Conservation (phyloP, 495 filamentous ascomycete species). For the Neurospora tetraspora region DNA sequence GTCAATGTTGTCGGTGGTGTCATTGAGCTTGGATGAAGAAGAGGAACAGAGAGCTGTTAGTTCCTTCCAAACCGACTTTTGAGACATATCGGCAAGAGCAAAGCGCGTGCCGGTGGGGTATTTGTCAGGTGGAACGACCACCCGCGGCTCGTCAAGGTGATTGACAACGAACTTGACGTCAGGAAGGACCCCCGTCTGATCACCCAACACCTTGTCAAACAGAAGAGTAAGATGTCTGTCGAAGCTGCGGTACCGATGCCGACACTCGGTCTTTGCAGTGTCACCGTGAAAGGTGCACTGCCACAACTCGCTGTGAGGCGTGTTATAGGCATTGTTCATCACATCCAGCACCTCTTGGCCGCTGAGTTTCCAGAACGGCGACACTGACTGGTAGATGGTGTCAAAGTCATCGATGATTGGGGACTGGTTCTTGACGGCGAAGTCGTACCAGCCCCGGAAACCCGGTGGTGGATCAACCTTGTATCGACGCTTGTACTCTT, state of each 20-base stretch:
- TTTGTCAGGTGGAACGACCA: slow-evolving; percentile 42
- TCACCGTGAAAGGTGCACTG: slow-evolving; percentile 11
- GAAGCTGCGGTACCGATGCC: slow-evolving; percentile 12
- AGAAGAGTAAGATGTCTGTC: slow-evolving; percentile 14
- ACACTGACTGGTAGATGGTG: slow-evolving; percentile 20
- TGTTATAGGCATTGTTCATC: slow-evolving; percentile 2
- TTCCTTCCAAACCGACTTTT: slow-evolving; percentile 7
- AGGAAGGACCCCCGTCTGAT: slow-evolving; percentile 51
- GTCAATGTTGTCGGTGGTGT: not conserved
- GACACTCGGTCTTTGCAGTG: slow-evolving; percentile 14
- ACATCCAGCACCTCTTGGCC: slow-evolving; percentile 13
- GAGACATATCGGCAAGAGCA: slow-evolving; percentile 2
- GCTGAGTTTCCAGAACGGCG: slow-evolving; percentile 17
- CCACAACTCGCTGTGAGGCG: slow-evolving; percentile 17
- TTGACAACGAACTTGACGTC: slow-evolving; percentile 73
- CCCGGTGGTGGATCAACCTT: slow-evolving; percentile 43
- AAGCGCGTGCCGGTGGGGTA: not conserved
- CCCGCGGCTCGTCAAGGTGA: slow-evolving; percentile 63
- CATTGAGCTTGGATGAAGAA: not conserved
- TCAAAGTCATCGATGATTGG: slow-evolving; percentile 68
- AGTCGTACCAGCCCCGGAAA: slow-evolving; percentile 58
- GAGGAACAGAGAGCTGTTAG: slow-evolving; percentile 11
- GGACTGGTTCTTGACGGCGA: slow-evolving; percentile 46
- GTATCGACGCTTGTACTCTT: slow-evolving; percentile 46
- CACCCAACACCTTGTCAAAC: slow-evolving; percentile 42